A percentile compares a stretch with the other conserved stretches of the same genome.
These are phyloP conservation scores for Hypoxylon sp. DNA, from an alignment of 2,329 filamentous ascomycete genomes.

Conservation along the genomic window DNA sequence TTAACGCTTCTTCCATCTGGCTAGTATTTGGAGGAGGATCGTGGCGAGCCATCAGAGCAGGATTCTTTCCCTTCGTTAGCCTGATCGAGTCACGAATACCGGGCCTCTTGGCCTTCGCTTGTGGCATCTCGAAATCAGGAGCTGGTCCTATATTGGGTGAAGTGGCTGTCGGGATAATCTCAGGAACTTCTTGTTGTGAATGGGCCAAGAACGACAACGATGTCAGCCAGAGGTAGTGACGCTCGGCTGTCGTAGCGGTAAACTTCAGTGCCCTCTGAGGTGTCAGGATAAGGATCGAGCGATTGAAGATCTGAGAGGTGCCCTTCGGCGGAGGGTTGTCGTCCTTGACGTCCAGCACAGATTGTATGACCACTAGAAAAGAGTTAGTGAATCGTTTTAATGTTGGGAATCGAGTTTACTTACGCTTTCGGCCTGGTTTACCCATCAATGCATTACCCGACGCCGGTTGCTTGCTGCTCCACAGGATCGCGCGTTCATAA, in stretches of 20 bases:
- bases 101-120: slow-evolving; percentile 63
- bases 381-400: slow-evolving; percentile 54
- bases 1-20: slow-evolving; percentile 55
- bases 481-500: slow-evolving; percentile 95
- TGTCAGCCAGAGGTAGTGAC: slow-evolving; percentile 95
- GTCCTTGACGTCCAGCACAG: slow-evolving; percentile 96
- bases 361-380: slow-evolving; percentile 86
- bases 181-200: slow-evolving; percentile 84
- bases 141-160: slow-evolving; percentile 62
- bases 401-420: slow-evolving; percentile 60
- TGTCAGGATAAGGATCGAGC: slow-evolving; percentile 94
- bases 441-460: slow-evolving; percentile 90
- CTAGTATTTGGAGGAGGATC: slow-evolving; percentile 55
- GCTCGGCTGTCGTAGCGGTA: slow-evolving; percentile 84
- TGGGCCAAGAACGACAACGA: slow-evolving; percentile 95
- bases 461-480: slow-evolving; percentile 97
- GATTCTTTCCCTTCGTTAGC: slow-evolving; percentile 81
- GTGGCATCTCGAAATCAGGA: slow-evolving; percentile 67
- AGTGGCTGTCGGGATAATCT: slow-evolving; percentile 67
- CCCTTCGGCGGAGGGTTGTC: slow-evolving; percentile 88
- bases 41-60: slow-evolving; percentile 56
- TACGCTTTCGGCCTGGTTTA: slow-evolving; percentile 94
- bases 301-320: slow-evolving; percentile 78
- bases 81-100: slow-evolving; percentile 90
- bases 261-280: slow-evolving; percentile 96